A percentile compares a stretch with the other conserved stretches of the same genome.
These are phyloP conservation scores for Ascochyta viciae-villosae DNA, from an alignment of 2,329 filamentous ascomycete species.

Conservation along the genomic window DNA sequence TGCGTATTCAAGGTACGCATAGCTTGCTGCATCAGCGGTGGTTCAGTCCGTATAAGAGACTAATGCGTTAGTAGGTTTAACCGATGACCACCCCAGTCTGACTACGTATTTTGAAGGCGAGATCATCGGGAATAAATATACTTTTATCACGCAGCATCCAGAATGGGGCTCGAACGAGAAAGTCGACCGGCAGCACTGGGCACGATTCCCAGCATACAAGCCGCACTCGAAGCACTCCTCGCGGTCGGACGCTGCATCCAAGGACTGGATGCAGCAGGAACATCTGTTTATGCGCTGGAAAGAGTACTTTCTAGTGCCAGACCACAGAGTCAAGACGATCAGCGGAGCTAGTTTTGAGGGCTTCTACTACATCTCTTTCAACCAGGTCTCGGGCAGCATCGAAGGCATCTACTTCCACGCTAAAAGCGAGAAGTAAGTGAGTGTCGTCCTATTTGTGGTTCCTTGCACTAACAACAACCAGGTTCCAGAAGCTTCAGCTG, in stretches of 20 bases:
- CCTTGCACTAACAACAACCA: constrained; percentile 49
- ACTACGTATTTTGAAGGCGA: constrained; percentile 99
- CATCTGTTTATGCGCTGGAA: constrained; percentile 99
- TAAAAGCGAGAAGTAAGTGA: constrained; percentile 91
- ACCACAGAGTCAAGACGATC: constrained; percentile 90
- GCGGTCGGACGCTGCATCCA: constrained; percentile 65
- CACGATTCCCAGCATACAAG: constrained; percentile 84
- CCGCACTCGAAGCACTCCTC: constrained; percentile 73
- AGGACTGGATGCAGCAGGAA: constrained; percentile 78
- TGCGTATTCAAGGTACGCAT: constrained; percentile 85
- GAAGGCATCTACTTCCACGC: constrained; percentile 97
- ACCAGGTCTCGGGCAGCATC: constrained; percentile 84
- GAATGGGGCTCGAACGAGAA: constrained; percentile 92
- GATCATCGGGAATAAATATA: constrained; percentile 93
- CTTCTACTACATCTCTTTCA: constrained; percentile 99
- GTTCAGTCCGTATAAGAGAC: neutral
- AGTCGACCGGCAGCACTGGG: constrained; percentile 92
- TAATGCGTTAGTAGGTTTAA: constrained; percentile 69
- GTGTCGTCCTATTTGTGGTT: neutral
- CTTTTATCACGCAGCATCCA: constrained; percentile 88
- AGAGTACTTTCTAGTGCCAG: constrained; percentile 94
- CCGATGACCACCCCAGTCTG: constrained; percentile 93
- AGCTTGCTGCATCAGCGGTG: neutral
- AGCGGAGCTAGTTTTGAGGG: constrained; percentile 96
- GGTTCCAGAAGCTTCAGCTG: constrained; percentile 91